These are phyloP conservation scores for Apiospora rasikravindrae DNA, from an alignment of 2,329 filamentous ascomycete genomes.

Conservation along the genomic window DNA sequence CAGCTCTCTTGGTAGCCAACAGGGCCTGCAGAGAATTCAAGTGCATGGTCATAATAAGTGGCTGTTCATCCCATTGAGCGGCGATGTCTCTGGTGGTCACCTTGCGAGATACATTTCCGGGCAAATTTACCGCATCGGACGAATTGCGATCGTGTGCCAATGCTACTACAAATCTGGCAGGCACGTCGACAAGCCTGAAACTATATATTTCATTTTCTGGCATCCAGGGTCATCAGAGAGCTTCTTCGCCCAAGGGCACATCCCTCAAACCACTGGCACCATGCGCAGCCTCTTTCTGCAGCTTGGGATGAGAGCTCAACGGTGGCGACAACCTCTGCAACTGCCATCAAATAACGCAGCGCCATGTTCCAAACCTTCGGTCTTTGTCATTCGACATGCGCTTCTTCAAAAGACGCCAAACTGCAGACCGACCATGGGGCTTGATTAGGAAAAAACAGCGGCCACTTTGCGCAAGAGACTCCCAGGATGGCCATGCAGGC, in stretches of 20 bases:
- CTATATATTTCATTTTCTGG: neutral
- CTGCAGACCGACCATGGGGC: neutral
- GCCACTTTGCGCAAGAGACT: neutral
- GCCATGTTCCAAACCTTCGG: neutral
- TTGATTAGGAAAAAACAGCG: conserved; percentile 16
- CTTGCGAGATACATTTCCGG: neutral
- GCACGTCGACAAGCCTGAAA: conserved; percentile 3
- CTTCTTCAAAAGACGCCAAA: neutral
- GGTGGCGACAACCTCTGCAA: neutral
- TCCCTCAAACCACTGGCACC: neutral
- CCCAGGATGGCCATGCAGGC: conserved; percentile 1
- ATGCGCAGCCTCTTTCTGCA: neutral
- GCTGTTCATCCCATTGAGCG: neutral
- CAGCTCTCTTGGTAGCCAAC: neutral
- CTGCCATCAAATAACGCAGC: neutral
- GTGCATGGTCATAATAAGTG: neutral
- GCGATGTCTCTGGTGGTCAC: neutral
- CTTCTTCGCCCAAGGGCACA: neutral
- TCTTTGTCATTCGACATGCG: neutral
- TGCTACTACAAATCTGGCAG: neutral
- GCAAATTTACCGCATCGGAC: conserved; percentile 1
- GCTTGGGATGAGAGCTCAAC: neutral
- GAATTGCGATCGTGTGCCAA: neutral
- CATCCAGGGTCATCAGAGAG: neutral
- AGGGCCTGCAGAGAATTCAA: neutral